Conservation (phyloP, 495 filamentous ascomycete species). For the Viridothelium virens region DNA sequence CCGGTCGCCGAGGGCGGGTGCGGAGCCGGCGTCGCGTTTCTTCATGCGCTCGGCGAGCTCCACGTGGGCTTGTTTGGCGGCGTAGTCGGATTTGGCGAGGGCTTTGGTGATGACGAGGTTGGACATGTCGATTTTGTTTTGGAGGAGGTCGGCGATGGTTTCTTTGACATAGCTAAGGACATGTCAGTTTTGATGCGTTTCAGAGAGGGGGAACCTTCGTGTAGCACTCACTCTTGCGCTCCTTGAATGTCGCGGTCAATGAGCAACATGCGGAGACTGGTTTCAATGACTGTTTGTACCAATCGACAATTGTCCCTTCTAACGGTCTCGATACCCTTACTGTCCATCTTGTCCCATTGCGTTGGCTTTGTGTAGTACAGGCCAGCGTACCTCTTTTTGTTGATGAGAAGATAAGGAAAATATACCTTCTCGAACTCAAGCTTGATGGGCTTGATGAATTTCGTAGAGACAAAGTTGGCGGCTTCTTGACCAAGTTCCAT, state of each 20-base stretch:
- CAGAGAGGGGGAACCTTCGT: background rate
- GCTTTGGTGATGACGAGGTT: conserved; percentile 99
- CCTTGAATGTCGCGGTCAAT: conserved; percentile 84
- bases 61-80: conserved; percentile 86
- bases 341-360: conserved; percentile 99
- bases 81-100: conserved; percentile 73
- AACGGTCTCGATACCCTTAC: conserved; percentile 98
- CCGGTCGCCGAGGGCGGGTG: conserved; percentile 88
- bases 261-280: conserved; percentile 86
- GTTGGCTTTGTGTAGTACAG: conserved; percentile 91
- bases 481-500: conserved; percentile 96
- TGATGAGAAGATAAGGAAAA: conserved; percentile 96
- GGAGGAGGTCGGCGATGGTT: conserved; percentile 87
- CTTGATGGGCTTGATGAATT: conserved; percentile 95
- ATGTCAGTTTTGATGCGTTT: conserved; percentile 11
- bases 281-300: conserved; percentile 96
- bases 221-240: conserved; percentile 74
- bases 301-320: conserved; percentile 91
- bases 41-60: conserved; percentile 91
- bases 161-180: conserved; percentile 80
- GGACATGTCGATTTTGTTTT: conserved; percentile 98
- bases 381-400: conserved; percentile 98
- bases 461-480: conserved; percentile 73
- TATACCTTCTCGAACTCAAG: conserved; percentile 99
- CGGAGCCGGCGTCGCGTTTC: conserved; percentile 91